Conservation (phyloP, 805 yeast species). For the Candida hispaniensis region DNA sequence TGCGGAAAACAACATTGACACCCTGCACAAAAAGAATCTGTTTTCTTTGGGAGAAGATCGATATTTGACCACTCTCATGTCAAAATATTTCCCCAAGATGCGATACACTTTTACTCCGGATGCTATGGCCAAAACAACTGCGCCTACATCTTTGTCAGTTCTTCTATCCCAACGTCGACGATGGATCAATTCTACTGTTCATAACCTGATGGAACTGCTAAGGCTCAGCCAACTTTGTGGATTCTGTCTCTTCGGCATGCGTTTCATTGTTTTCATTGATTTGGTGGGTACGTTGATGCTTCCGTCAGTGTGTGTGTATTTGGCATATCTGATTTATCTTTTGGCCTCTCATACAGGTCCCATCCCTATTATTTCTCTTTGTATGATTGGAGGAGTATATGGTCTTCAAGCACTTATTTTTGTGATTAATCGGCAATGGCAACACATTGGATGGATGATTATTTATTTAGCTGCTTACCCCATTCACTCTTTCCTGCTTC, state of each 20-base stretch:
- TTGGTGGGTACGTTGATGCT: slow-evolving; percentile 45
- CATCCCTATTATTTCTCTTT: slow-evolving; percentile 41
- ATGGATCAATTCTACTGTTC: slow-evolving; percentile 59
- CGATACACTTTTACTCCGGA: slow-evolving; percentile 45
- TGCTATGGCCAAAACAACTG: slow-evolving; percentile 48
- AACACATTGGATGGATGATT: slow-evolving; percentile 44
- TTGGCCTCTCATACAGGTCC: slow-evolving; percentile 43
- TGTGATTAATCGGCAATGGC: slow-evolving; percentile 36
- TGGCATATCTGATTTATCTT: slow-evolving; percentile 42
- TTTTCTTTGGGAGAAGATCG: slow-evolving; percentile 55
- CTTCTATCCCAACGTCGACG: slow-evolving; percentile 50
- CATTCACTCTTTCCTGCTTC: slow-evolving; percentile 49
- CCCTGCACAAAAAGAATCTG: slow-evolving; percentile 50
- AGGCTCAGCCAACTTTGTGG: slow-evolving; percentile 51
- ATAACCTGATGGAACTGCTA: slow-evolving; percentile 47
- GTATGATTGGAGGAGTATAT: slow-evolving; percentile 44
- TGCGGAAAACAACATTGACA: slow-evolving; percentile 44
- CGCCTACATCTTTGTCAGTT: slow-evolving; percentile 42
- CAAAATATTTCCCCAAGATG: slow-evolving; percentile 46
- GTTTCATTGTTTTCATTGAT: slow-evolving; percentile 47
- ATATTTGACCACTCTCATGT: slow-evolving; percentile 46
- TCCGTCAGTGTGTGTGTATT: slow-evolving; percentile 47
- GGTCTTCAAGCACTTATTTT: slow-evolving; percentile 53
- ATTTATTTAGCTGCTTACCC: slow-evolving; percentile 50
- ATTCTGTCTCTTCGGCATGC: slow-evolving; percentile 50